Base-by-base conservation (phyloP, 2,329 filamentous ascomycete species). In the Penicillium digitatum region DNA sequence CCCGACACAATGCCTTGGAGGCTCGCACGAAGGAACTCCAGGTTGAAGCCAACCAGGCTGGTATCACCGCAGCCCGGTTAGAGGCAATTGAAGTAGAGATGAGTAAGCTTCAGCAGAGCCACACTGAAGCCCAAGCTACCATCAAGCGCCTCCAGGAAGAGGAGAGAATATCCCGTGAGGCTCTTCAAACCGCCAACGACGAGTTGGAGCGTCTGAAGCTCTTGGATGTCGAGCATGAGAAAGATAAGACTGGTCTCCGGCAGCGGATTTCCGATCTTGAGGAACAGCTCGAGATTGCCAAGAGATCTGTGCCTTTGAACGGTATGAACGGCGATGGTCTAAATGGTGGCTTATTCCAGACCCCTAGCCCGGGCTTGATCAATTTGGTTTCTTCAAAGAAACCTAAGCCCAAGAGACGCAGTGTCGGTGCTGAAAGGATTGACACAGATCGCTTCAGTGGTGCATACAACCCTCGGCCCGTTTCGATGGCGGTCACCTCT, bases 381-480 rank as follows among this genome's bases (percentile, higher is more conserved):
- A 99, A 97, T 73, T 81, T 99, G 32, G 94, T 99, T 26, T 89
- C 93, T 2, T 93, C 90, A 47, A 97, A 97, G 85, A 96, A 96
- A 78, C 90, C 92, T 39, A 96, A 97, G 81, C 83, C 73, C 1
- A 77, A 78, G 62, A 69, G 94, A 69, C 85, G 94, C 62, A 97
- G 93, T 72, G 92, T 90, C 55, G 93, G 91, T 44, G 87, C 88
- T 18, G 92, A 96, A 73, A 85, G 85, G 56, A 87, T 90, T 65
- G 88, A 93, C 43, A 79, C 90, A 65, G 93, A 97, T 75, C 87
- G 94, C 60, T 95, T 95, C 80, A 96, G 91, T 73, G 87, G 83
- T 56, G 87, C 90, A 10, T 99, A 94, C 81, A 96, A 94, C 76
- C 94, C 94, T 59, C 85, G 94, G 24, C 94, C 94, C 24, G 90